phyloP scores from a whole-genome alignment of 2,329 filamentous ascomycete genomes.

The Blumeria hordei region DNA sequence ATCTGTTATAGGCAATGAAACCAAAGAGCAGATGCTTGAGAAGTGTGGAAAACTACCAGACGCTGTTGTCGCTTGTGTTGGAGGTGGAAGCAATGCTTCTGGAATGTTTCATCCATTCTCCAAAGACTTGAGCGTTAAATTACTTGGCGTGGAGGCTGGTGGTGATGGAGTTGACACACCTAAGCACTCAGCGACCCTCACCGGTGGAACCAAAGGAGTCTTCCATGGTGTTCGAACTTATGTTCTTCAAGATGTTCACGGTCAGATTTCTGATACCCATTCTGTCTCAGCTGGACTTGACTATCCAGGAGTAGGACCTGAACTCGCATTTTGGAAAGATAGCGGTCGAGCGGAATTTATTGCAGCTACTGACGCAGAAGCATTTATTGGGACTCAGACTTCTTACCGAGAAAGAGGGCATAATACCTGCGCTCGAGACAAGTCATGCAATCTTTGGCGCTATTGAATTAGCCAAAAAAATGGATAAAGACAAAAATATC shows the following conservation, averaged over 20 bases:
- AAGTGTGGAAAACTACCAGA: conserved; percentile 77
- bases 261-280: conserved; percentile 86
- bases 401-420: conserved; percentile 73
- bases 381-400: conserved; percentile 72
- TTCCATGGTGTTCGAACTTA: conserved; percentile 93
- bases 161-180: conserved; percentile 75
- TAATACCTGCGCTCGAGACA: conserved; percentile 87
- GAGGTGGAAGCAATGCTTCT: conserved; percentile 79
- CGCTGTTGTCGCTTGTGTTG: conserved; percentile 88
- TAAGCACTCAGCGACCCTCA: conserved; percentile 70
- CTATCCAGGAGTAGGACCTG: conserved; percentile 89
- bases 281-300: conserved; percentile 91
- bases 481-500: conserved; percentile 69
- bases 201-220: conserved; percentile 71
- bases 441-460: conserved; percentile 82
- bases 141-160: conserved; percentile 83
- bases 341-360: conserved; percentile 66
- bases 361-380: conserved; percentile 75
- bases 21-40: conserved; percentile 71
- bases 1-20: conserved; percentile 85
- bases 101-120: conserved; percentile 98
- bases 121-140: conserved; percentile 60
- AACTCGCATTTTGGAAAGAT: conserved; percentile 85
- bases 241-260: conserved; percentile 74
- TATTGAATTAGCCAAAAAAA: conserved; percentile 73